Evolutionary conservation across 345 rosid species (phyloP).

Genomic region (Litchi chinensis): DNA sequence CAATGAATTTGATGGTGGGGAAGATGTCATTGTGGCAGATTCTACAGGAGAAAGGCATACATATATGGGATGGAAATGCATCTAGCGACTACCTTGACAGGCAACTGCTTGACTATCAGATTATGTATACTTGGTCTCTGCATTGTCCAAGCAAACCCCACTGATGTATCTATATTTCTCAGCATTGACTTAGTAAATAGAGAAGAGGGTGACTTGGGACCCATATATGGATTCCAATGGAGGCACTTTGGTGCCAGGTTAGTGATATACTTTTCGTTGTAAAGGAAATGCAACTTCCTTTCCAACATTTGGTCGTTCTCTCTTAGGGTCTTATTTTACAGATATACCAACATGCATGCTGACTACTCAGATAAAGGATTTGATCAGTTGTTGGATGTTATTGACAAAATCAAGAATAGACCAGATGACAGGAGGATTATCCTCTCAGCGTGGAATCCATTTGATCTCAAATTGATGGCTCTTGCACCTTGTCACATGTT

Average conservation of each 20-base stretch:
- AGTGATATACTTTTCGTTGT: not conserved
- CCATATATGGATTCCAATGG: slow-evolving; percentile 46
- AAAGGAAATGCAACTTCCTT: not conserved
- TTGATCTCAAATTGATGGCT: slow-evolving; percentile 39
- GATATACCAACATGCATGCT: slow-evolving; percentile 36
- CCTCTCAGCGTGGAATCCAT: slow-evolving; percentile 45
- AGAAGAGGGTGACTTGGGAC: slow-evolving; percentile 40
- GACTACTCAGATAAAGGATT: slow-evolving; percentile 42
- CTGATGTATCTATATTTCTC: not conserved
- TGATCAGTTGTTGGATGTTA: slow-evolving; percentile 43
- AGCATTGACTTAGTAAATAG: slow-evolving; percentile 40
- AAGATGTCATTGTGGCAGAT: slow-evolving; percentile 15
- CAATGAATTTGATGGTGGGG: not conserved
- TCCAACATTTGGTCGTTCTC: not conserved
- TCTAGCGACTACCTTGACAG: slow-evolving; percentile 46
- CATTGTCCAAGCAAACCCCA: not conserved
- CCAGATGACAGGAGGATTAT: slow-evolving; percentile 41
- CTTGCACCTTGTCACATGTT: slow-evolving; percentile 47
- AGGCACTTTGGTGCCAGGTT: slow-evolving; percentile 48
- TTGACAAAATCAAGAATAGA: slow-evolving; percentile 42
- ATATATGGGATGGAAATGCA: slow-evolving; percentile 47
- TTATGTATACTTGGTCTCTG: not conserved
- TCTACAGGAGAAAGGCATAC: slow-evolving; percentile 38
- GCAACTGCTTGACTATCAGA: slow-evolving; percentile 18
- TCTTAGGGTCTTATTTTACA: slow-evolving; percentile 8